phyloP scores from a whole-genome alignment of 2,329 filamentous ascomycete species.

The Thelonectria rubi region DNA sequence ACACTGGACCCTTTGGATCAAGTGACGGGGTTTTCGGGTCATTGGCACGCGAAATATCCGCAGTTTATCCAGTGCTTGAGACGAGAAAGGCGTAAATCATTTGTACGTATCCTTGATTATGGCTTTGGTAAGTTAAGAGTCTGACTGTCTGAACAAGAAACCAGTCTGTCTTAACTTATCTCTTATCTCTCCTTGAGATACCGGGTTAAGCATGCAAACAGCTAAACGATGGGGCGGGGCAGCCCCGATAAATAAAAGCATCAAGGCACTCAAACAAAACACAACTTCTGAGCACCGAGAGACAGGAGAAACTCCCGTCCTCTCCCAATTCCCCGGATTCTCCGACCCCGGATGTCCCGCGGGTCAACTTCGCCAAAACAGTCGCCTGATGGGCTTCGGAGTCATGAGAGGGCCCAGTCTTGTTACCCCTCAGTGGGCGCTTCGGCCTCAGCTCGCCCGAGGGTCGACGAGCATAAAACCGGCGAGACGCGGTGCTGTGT shows the following conservation, averaged over 20 bases:
- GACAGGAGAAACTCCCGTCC: not conserved
- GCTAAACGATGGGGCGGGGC: too few species aligned
- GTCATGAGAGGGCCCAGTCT: slow-evolving; percentile 15
- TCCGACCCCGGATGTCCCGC: slow-evolving; percentile 5
- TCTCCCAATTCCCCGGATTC: not conserved
- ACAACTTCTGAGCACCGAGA: not conserved
- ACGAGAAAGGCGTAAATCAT: not conserved
- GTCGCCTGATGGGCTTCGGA: slow-evolving; percentile 3
- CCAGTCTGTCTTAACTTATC: too few species aligned
- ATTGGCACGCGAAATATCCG: not conserved
- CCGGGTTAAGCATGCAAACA: too few species aligned
- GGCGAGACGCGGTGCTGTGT: not conserved
- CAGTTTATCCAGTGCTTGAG: not conserved
- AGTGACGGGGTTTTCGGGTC: not conserved
- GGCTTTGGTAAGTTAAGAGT: too few species aligned
- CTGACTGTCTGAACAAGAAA: too few species aligned
- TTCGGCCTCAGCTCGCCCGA: slow-evolving; percentile 16
- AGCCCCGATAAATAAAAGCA: too few species aligned
- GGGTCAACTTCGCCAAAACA: slow-evolving; percentile 18
- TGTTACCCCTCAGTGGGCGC: slow-evolving; percentile 15
- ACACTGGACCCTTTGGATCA: not conserved
- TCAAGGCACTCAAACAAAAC: too few species aligned
- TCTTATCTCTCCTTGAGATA: too few species aligned
- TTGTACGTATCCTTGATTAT: too few species aligned
- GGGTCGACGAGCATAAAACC: slow-evolving; percentile 6